phyloP scores from a whole-genome alignment of 2,329 filamentous ascomycete species.

The Fusarium tuaranense region DNA sequence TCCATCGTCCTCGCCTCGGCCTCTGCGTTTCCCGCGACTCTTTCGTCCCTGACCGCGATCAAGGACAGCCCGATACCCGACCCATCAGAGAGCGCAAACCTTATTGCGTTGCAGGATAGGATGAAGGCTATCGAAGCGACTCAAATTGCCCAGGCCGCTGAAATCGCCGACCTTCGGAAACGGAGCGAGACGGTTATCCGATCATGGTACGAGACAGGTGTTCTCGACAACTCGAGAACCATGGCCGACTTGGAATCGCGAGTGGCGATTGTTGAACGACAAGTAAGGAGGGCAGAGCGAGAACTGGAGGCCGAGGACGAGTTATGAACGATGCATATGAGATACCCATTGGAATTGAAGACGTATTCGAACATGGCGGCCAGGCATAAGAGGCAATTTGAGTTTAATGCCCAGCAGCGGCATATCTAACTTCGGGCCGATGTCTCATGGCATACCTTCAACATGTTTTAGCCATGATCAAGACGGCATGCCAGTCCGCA shows the following conservation, averaged over 20 bases:
- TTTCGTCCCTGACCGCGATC: constrained; percentile 68
- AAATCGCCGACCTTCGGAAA: constrained; percentile 72
- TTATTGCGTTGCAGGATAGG: constrained; percentile 70
- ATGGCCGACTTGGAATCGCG: constrained; percentile 80
- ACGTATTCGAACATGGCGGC: background rate
- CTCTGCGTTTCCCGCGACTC: constrained; percentile 65
- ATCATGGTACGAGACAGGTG: constrained; percentile 79
- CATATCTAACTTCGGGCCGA: background rate
- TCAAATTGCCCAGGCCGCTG: constrained; percentile 71
- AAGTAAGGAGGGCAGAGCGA: constrained; percentile 72
- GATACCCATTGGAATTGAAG: constrained; percentile 31
- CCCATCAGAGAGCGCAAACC: constrained; percentile 63
- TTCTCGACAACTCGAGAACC: constrained; percentile 75
- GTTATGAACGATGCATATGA: constrained; percentile 34
- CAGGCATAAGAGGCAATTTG: background rate
- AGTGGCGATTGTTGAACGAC: constrained; percentile 73
- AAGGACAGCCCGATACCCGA: constrained; percentile 69
- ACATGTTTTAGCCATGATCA: background rate
- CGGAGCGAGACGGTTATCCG: constrained; percentile 73
- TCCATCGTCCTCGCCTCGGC: constrained; percentile 69
- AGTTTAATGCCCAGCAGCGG: background rate
- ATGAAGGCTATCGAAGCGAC: constrained; percentile 71
- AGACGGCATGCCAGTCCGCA: background rate
- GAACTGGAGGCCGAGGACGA: constrained; percentile 42
- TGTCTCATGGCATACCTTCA: background rate